Base-by-base conservation (phyloP, 1,284 basidiomycete species). In the Agaricales sp. region DNA sequence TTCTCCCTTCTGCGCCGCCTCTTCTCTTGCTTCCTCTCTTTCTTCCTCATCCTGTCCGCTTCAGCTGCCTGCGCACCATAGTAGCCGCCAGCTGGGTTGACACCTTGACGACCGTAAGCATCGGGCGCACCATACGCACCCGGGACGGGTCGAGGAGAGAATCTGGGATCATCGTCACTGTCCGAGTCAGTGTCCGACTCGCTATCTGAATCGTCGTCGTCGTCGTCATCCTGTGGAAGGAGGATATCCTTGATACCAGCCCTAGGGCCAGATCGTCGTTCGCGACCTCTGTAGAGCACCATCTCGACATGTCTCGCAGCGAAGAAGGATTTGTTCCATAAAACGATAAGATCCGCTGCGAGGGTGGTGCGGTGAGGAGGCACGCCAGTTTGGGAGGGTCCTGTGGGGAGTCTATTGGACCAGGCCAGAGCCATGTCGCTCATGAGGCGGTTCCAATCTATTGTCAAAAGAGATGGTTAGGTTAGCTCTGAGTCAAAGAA, bases 291-390 rank as follows among this genome's bases (percentile, higher is more conserved):
- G 70, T 78, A 89, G 11, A 90, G 67, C 24, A 86, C 72, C 45
- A 86, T 64, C 57, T 90, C 87, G 26, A 84, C 75, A 16, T 80
- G 79, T 45, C 87, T 82, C 23, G 72, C 65, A 50, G 74, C 59
- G 70, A 87, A 87, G 67, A 87, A 90, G 12, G 74, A 76, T 43
- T 64, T 61, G 60, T 89, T 89, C 87, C 87, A 90, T 25, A 85
- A 67, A 54, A 87, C 79, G 53, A 89, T 67, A 24, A 88, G 69
- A 58, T 87, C 82, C 14, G 75, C 74, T n/a, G 77, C 64, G 35
- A 87, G 67, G 13, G 65, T 68, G 22, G 82, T 73, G 14, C 78
- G 74, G 57, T 75, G 78, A 14, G 79, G 75, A 26, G 67, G 60
- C 51, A 70, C 69, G 22, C 73, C 74, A 37, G 66, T 59, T 48